Percentiles rank a stretch among this genome's conserved stretches.
These are phyloP conservation scores for Penicillium aurantiogriseum DNA, from an alignment of 2,329 filamentous ascomycete species.

Conservation along the genomic window DNA sequence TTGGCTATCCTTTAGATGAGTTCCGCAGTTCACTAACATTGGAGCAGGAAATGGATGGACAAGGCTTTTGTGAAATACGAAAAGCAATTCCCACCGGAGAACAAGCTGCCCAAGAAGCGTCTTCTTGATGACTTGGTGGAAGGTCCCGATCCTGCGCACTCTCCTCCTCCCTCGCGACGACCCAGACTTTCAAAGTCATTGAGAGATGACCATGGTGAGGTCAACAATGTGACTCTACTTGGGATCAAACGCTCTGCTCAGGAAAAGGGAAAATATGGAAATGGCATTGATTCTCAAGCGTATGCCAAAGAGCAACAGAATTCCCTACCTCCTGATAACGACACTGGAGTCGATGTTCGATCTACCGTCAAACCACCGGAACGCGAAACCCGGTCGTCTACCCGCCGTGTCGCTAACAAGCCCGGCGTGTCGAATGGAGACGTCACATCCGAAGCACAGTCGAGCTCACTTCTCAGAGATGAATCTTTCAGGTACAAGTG, in stretches of 20 bases:
- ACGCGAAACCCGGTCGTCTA: constrained; percentile 35
- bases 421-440: neutral
- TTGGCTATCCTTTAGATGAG: neutral
- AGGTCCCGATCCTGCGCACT: constrained; percentile 8
- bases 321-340: constrained; percentile 7
- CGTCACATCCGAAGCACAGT: neutral
- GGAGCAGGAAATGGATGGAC: constrained; percentile 35
- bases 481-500: constrained; percentile 27
- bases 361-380: constrained; percentile 1
- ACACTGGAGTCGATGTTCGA: constrained; percentile 24
- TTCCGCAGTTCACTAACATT: constrained; percentile 8
- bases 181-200: constrained; percentile 33
- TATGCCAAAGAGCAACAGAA: constrained; percentile 2
- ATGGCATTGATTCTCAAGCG: neutral
- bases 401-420: constrained; percentile 15
- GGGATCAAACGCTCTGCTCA: neutral
- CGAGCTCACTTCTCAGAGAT: constrained; percentile 9
- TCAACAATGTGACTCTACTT: neutral
- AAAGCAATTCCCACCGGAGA: constrained; percentile 6
- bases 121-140: constrained; percentile 6
- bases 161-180: constrained; percentile 23
- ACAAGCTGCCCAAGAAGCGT: constrained; percentile 18
- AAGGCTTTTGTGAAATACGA: constrained; percentile 27
- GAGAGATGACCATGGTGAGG: constrained; percentile 22
- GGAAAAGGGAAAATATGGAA: neutral